Evolutionary conservation across 2,329 filamentous ascomycete species (phyloP).

Genomic region (Magnaporthiopsis incrustans): DNA sequence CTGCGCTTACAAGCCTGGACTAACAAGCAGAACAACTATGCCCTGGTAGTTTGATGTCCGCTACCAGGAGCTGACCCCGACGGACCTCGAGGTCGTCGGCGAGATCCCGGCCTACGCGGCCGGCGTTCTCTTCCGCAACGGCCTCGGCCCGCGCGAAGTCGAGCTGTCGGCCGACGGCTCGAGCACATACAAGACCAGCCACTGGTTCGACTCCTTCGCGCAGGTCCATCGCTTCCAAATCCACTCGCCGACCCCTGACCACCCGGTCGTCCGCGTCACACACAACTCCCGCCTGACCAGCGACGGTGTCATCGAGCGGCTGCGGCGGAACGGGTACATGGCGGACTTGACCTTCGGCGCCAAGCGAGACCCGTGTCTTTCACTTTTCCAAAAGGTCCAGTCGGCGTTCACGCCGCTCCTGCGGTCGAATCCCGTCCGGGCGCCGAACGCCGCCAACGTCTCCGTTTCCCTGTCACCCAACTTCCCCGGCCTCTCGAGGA

Average conservation of each 20-base stretch:
- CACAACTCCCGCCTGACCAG: slow-evolving; percentile 10
- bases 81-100: slow-evolving; percentile 7
- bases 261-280: slow-evolving; percentile 7
- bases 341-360: slow-evolving; percentile 25
- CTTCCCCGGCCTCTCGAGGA: slow-evolving; percentile 8
- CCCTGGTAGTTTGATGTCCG: slow-evolving; percentile 8
- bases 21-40: neutral
- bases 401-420: slow-evolving; percentile 4
- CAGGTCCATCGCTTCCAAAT: slow-evolving; percentile 11
- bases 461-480: slow-evolving; percentile 6
- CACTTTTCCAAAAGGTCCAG: slow-evolving; percentile 9
- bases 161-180: slow-evolving; percentile 3
- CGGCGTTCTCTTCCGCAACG: slow-evolving; percentile 10
- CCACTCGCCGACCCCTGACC: slow-evolving; percentile 6
- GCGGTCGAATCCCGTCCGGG: neutral
- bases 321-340: slow-evolving; percentile 77
- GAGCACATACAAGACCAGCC: slow-evolving; percentile 5
- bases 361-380: slow-evolving; percentile 9
- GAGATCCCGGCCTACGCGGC: slow-evolving; percentile 8
- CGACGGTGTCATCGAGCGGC: slow-evolving; percentile 69
- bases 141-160: slow-evolving; percentile 8
- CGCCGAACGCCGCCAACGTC: slow-evolving; percentile 3
- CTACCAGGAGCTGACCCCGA: slow-evolving; percentile 9
- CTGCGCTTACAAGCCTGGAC: neutral
- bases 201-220: slow-evolving; percentile 10